Base-by-base conservation (phyloP, 164 flowering plant genomes). In the grape (Vitis vinifera) region DNA sequence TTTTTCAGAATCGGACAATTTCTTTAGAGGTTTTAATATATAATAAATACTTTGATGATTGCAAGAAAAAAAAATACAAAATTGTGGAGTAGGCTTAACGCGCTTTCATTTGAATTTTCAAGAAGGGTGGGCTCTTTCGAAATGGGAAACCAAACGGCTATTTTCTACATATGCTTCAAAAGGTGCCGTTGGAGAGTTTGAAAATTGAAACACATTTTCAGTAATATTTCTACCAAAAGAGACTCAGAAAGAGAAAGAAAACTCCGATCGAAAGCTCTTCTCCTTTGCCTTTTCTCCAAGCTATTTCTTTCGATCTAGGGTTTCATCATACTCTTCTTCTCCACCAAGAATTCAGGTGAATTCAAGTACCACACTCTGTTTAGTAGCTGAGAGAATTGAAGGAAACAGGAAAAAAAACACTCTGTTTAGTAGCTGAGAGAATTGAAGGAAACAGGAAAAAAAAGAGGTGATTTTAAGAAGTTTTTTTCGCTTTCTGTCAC, bases 111-210 rank as follows among this genome's bases (percentile, higher is more conserved):
- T 63, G 65, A 63, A 63, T 44, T n/a, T 63, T 37, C 15, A 14
- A 47, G 17, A 31, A 13, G 14, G 63, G 47, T 2, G 19, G 19
- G 17, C 37, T 10, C 9, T 4, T 30, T 14, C 15, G 31, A 4
- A 53, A 53, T 13, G 6, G 27, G 51, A 6, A 48, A 44, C 14
- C 51, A 62, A 44, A 7, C 16, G n/a, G 10, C 12, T 9, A 19
- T 51, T 47, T 31, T 63, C 65, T 48, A 16, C 52, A 48, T 44
- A 30, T 51, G 65, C 65, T 63, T n/a, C 44, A 5, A 62, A 62
- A 53, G 56, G 9, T 13, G 56, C 56, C 56, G 56, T 53, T 53
- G 10, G 56, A 53, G 15, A 53, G n/a, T 53, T n/a, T n/a, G 12
- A 47, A 12, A 23, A 23, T 23, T 23, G 27, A 23, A 23, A 23